phyloP scores from a whole-genome alignment of 768 basidiomycete genomes.

The Macrolepiota albuminosa region DNA sequence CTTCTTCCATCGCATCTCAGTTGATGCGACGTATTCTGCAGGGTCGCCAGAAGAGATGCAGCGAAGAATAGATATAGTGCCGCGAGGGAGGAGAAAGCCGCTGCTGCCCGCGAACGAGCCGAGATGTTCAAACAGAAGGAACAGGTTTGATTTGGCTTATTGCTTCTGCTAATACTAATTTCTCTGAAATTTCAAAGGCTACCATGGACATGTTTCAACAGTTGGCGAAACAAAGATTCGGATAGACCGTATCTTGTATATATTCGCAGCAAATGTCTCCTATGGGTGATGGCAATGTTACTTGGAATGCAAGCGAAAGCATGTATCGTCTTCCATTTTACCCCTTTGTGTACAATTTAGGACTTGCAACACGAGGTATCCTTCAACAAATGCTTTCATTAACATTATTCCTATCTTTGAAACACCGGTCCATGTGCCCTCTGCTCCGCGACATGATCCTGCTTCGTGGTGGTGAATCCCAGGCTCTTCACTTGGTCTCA shows the following conservation, averaged over 20 bases:
- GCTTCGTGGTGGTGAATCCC: slow-evolving; percentile 24
- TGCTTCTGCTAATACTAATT: neutral
- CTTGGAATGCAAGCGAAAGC: neutral
- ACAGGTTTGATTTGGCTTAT: slow-evolving; percentile 31
- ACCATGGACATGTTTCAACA: slow-evolving; percentile 98
- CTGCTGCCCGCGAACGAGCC: slow-evolving; percentile 55
- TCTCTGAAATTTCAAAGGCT: slow-evolving; percentile 30
- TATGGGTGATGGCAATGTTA: neutral
- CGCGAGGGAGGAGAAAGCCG: slow-evolving; percentile 43
- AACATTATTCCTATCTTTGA: neutral
- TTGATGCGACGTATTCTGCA: slow-evolving; percentile 24
- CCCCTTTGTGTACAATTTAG: neutral
- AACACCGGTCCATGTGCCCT: neutral
- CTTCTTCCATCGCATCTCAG: neutral
- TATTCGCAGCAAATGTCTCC: neutral
- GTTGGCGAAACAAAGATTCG: slow-evolving; percentile 38
- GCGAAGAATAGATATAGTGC: slow-evolving; percentile 54
- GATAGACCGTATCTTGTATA: neutral
- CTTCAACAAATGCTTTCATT: neutral
- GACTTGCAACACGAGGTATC: neutral
- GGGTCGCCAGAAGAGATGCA: slow-evolving; percentile 72
- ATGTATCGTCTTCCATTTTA: neutral
- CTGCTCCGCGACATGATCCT: slow-evolving; percentile 17
- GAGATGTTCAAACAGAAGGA: slow-evolving; percentile 72
- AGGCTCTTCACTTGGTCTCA: slow-evolving; percentile 35